Evolutionary conservation across 441 rosid species (phyloP).

Genomic region (Populus hybrid): DNA sequence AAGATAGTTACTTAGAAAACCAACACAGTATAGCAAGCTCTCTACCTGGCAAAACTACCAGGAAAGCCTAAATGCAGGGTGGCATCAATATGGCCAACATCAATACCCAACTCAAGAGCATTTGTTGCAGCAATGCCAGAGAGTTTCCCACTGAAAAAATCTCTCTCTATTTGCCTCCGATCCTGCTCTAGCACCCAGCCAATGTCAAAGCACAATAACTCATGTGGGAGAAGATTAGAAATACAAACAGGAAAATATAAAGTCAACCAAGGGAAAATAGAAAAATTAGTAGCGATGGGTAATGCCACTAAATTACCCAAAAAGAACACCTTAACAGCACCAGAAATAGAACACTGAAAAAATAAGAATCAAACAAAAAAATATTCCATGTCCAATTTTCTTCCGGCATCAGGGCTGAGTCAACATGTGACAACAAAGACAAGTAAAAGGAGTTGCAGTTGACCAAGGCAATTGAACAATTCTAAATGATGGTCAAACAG

Average conservation of each 20-base stretch:
- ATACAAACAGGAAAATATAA: background rate
- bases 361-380: background rate
- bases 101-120: conserved; percentile 97
- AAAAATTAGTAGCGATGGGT: background rate
- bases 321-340: background rate
- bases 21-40: conserved; percentile 17
- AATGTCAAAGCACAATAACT: too few relatives aligned
- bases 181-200: too few relatives aligned
- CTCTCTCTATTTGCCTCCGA: conserved; percentile 51
- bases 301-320: background rate
- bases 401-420: background rate
- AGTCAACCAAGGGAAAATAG: background rate
- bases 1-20: conserved; percentile 13
- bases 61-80: conserved; percentile 97
- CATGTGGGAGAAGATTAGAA: background rate
- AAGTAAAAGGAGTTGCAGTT: background rate
- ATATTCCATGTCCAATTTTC: background rate
- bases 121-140: conserved; percentile 59
- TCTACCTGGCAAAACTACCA: conserved; percentile 89
- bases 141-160: conserved; percentile 80
- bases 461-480: background rate
- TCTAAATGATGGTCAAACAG: background rate
- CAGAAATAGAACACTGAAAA: background rate
- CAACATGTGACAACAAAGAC: background rate
- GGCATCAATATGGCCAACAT: conserved; percentile 92